phyloP scores from a whole-genome alignment of 2,329 filamentous ascomycete genomes.

The Trichoderma sp. region DNA sequence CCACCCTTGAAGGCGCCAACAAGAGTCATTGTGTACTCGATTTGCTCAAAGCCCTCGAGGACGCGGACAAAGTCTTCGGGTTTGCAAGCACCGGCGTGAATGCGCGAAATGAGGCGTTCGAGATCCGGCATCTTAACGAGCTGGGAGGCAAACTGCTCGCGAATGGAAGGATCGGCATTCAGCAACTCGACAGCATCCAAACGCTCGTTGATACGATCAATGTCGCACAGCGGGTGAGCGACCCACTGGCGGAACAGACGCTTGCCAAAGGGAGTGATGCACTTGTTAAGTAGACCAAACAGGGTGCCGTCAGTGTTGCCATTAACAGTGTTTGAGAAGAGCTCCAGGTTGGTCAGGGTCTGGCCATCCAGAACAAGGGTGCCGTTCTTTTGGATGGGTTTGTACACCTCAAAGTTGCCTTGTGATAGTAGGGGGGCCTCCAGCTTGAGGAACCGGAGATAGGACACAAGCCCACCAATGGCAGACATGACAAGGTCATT shows the following conservation, averaged over 20 bases:
- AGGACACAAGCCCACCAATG: conserved; percentile 84
- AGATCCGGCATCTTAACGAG: conserved; percentile 91
- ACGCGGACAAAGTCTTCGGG: conserved; percentile 92
- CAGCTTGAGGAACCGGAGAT: conserved; percentile 83
- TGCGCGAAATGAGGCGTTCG: conserved; percentile 88
- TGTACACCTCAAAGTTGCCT: conserved; percentile 88
- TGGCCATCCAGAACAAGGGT: conserved; percentile 93
- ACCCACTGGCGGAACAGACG: conserved; percentile 96
- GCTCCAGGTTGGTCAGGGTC: conserved; percentile 95
- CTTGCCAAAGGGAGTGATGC: conserved; percentile 95
- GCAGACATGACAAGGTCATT: conserved; percentile 89
- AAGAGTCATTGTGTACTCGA: conserved; percentile 88
- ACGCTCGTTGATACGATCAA: conserved; percentile 85
- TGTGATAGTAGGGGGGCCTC: conserved; percentile 86
- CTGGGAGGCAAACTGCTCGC: conserved; percentile 85
- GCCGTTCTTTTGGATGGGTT: conserved; percentile 85
- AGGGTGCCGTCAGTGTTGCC: conserved; percentile 83
- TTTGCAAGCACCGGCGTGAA: conserved; percentile 89
- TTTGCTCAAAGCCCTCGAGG: conserved; percentile 95
- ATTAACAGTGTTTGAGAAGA: conserved; percentile 92
- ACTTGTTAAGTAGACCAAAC: conserved; percentile 88
- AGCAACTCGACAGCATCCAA: conserved; percentile 92
- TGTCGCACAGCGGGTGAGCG: conserved; percentile 89
- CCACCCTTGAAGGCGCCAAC: conserved; percentile 73
- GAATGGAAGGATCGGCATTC: conserved; percentile 77